Evolutionary conservation across 2,329 filamentous ascomycete species (phyloP), one percentile per base, ranked within the genome.

Genomic region (Emericellopsis cladophorae): DNA sequence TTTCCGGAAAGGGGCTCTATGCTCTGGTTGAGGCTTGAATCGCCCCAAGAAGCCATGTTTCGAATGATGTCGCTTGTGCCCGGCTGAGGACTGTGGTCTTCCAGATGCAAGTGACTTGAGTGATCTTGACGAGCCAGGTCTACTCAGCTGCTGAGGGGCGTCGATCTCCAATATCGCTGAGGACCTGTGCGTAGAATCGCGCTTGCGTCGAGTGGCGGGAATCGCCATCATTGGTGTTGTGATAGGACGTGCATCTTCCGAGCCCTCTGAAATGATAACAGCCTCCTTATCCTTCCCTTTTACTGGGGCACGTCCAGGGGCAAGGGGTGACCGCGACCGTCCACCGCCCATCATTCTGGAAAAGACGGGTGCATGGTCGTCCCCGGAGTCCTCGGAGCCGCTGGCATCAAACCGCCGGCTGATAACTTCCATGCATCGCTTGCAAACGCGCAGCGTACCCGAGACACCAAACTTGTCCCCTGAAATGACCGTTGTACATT

Each of bases 41-140:
- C 83, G 79, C 12, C 83, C 80, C 51, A 90, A 74, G 43, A 88
- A 76, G 45, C 88, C 89, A 55, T 93, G 84, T 47, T 87, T 87
- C 16, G 90, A 95, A 55, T 87, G 84, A 54, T 93, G 84, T 14
- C 89, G 76, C 55, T 84, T 86, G 57, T 95, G 90, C 7, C 80
- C 71, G 31, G 53, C 68, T 50, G 66, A 85, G 2, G 88, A 92
- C 47, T 87, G 79, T 12, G 87, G 82, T 31, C 88, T 76, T 11
- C 72, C 75, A 8, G 66, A 58, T 54, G 84, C 67, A 7, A 81
- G 66, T 0, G 88, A 87, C 49, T 84, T 88, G 18, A 96, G 63
- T 8, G 92, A 96, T 40, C 89, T 78, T 4, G 90, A 94, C 1
- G 92, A 98, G 45, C 84, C 85, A n/a, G 92, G 90, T n/a, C 92